Evolutionary conservation across 2,329 filamentous ascomycete genomes (phyloP).

Genomic region (Aspergillus japonicus): DNA sequence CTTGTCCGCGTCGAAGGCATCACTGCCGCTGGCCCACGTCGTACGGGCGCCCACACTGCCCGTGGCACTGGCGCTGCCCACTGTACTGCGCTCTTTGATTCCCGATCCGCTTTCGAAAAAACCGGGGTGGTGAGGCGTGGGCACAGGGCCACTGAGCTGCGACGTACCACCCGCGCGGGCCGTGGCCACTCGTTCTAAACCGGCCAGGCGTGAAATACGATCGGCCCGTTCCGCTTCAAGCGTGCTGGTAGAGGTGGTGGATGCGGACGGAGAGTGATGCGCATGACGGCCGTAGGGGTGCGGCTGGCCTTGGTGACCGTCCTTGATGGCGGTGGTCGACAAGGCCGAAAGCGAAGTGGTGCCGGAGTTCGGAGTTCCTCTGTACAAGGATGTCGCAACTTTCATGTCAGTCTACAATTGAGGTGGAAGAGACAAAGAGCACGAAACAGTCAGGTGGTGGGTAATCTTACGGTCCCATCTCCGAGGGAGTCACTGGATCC

Average conservation of each 20-base stretch:
- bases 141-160: slow-evolving; percentile 34
- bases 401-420: not conserved
- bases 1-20: slow-evolving; percentile 56
- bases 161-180: slow-evolving; percentile 54
- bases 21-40: slow-evolving; percentile 66
- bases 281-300: slow-evolving; percentile 57
- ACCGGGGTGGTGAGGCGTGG: slow-evolving; percentile 52
- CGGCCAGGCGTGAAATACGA: slow-evolving; percentile 89
- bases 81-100: slow-evolving; percentile 80
- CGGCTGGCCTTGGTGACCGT: slow-evolving; percentile 83
- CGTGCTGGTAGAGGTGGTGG: slow-evolving; percentile 64
- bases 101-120: slow-evolving; percentile 79
- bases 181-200: slow-evolving; percentile 84
- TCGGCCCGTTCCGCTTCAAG: slow-evolving; percentile 91
- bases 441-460: slow-evolving; percentile 10
- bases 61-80: slow-evolving; percentile 86
- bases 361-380: slow-evolving; percentile 88
- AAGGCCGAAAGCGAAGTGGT: slow-evolving; percentile 89
- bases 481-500: slow-evolving; percentile 80
- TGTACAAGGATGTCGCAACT: slow-evolving; percentile 40
- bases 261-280: slow-evolving; percentile 57
- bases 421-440: slow-evolving; percentile 14
- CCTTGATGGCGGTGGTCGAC: slow-evolving; percentile 93
- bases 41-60: slow-evolving; percentile 65
- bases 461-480: slow-evolving; percentile 72